phyloP scores from a whole-genome alignment of 345 rosid species.

The Sisymbrium altissimum region DNA sequence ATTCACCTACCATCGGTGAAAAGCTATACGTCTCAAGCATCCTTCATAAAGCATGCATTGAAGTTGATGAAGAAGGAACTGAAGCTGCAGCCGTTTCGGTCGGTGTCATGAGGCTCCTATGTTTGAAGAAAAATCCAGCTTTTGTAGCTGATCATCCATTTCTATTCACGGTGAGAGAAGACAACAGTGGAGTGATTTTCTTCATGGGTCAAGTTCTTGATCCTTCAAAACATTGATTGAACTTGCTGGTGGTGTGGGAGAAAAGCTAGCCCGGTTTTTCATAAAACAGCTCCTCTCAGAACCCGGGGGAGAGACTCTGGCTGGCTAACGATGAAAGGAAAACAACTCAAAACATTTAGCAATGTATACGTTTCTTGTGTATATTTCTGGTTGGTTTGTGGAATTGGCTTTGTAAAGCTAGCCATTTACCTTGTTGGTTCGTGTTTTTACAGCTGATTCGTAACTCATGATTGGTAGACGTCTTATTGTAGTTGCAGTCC shows the following conservation, averaged over 20 bases:
- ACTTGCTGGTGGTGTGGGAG: not conserved
- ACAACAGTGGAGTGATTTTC: constrained; percentile 48
- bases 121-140: constrained; percentile 4
- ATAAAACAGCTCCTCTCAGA: too few species aligned
- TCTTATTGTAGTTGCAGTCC: too few species aligned
- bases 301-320: too few species aligned
- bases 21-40: constrained; percentile 35
- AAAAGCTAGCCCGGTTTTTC: too few species aligned
- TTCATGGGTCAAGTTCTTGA: constrained; percentile 44
- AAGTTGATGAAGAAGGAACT: constrained; percentile 73
- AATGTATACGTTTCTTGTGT: too few species aligned
- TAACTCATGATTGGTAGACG: too few species aligned
- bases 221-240: constrained; percentile 13
- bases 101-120: constrained; percentile 20
- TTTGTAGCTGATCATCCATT: constrained; percentile 69
- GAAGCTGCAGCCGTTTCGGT: constrained; percentile 67
- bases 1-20: constrained; percentile 26
- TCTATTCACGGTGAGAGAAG: constrained; percentile 52
- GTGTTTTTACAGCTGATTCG: too few species aligned
- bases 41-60: constrained; percentile 58
- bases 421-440: too few species aligned
- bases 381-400: too few species aligned
- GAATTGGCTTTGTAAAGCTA: not conserved
- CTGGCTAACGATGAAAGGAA: too few species aligned
- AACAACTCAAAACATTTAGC: too few species aligned